Evolutionary conservation across 257 asterid genomes (phyloP).

Genomic region (Capsicum baccatum): DNA sequence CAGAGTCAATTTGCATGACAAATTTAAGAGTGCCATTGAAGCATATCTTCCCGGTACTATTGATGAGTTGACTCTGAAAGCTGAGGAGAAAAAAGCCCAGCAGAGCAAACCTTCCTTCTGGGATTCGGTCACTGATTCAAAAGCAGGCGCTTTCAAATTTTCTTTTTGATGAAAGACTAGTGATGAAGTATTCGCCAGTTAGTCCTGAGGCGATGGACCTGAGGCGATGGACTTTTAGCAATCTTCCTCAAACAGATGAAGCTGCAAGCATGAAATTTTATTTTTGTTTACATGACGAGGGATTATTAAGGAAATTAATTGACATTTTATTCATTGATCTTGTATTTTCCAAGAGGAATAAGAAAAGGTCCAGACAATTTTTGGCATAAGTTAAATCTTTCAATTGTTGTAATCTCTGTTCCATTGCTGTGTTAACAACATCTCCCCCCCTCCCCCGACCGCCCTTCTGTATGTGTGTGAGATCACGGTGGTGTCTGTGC

Average conservation of each 20-base stretch:
- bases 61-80: conserved; percentile 55
- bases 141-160: conserved; percentile 88
- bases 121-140: conserved; percentile 83
- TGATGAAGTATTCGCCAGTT: conserved; percentile 11
- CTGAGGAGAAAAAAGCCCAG: conserved; percentile 60
- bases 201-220: background rate
- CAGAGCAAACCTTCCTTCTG: conserved; percentile 76
- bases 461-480: background rate
- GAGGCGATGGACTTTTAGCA: background rate
- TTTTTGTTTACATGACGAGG: background rate
- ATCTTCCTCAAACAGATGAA: background rate
- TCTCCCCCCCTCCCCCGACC: background rate
- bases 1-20: conserved; percentile 75
- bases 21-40: conserved; percentile 72
- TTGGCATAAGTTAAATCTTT: background rate
- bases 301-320: background rate
- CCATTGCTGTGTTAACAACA: no score
- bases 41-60: conserved; percentile 70
- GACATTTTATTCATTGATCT: conserved; percentile 17
- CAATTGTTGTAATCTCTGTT: background rate
- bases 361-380: background rate
- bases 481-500: background rate
- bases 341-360: background rate
- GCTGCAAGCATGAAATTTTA: background rate
- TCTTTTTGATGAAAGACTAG: conserved; percentile 48